Evolutionary conservation across 2,329 filamentous ascomycete genomes (phyloP).

Genomic region (Aureobasidium leucospermi): DNA sequence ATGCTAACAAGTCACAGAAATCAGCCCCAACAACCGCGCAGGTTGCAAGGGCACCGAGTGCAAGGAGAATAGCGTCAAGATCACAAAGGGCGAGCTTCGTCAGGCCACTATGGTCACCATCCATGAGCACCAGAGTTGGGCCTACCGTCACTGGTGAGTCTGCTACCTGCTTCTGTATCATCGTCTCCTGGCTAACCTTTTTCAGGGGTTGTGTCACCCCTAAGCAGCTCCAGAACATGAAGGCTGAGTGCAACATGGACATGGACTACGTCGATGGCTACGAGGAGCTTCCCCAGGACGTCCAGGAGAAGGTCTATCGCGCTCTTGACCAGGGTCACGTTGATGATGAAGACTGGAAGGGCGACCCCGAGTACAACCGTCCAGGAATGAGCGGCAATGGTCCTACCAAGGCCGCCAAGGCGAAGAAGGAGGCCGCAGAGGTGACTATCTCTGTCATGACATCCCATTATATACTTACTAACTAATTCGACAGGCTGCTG

Average conservation of each 20-base stretch:
- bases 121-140: constrained; percentile 54
- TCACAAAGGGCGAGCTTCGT: constrained; percentile 70
- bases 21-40: constrained; percentile 63
- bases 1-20: constrained; percentile 46
- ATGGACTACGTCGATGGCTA: constrained; percentile 69
- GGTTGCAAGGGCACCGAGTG: constrained; percentile 67
- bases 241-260: constrained; percentile 50
- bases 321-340: constrained; percentile 74
- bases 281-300: constrained; percentile 63
- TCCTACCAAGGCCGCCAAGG: constrained; percentile 42
- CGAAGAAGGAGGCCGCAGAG: constrained; percentile 28
- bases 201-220: constrained; percentile 83
- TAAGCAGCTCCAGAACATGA: constrained; percentile 58
- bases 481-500: background rate
- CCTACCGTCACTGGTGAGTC: constrained; percentile 80
- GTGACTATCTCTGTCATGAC: background rate
- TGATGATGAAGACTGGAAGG: constrained; percentile 78
- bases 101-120: constrained; percentile 66
- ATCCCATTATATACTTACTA: background rate
- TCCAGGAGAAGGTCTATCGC: constrained; percentile 65
- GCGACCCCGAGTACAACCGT: constrained; percentile 67
- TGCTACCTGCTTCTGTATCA: background rate
- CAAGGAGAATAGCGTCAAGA: constrained; percentile 62
- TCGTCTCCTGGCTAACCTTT: constrained; percentile 1
- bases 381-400: constrained; percentile 51